phyloP scores from a whole-genome alignment of 768 basidiomycete species.

The Steccherinum ochraceum region DNA sequence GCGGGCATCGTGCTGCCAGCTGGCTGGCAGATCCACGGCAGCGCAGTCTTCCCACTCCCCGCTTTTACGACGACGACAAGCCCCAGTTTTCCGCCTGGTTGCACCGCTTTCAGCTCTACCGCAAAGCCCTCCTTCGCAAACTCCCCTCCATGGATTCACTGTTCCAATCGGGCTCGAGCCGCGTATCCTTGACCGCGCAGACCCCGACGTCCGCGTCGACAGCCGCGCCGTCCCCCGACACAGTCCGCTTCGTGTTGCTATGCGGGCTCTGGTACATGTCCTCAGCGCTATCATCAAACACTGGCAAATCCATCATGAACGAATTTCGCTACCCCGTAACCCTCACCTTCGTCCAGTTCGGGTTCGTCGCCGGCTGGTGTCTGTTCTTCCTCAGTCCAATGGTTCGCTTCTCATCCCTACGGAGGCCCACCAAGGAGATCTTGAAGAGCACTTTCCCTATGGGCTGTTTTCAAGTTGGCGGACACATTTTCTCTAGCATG shows the following conservation, averaged over 20 bases:
- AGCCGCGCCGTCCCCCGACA: constrained; percentile 22
- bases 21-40: constrained; percentile 8
- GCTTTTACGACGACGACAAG: constrained; percentile 6
- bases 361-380: constrained; percentile 86
- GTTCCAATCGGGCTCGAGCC: neutral
- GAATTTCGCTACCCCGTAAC: constrained; percentile 94
- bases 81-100: constrained; percentile 4
- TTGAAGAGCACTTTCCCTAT: constrained; percentile 82
- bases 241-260: constrained; percentile 62
- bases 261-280: constrained; percentile 91
- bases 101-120: constrained; percentile 6
- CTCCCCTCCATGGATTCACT: constrained; percentile 2
- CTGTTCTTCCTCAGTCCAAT: constrained; percentile 75
- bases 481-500: constrained; percentile 96
- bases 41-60: constrained; percentile 5
- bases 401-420: constrained; percentile 60
- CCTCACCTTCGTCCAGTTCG: constrained; percentile 96
- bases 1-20: constrained; percentile 1
- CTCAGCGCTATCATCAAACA: constrained; percentile 92
- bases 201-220: constrained; percentile 4
- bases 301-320: constrained; percentile 90
- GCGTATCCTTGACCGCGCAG: neutral
- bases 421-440: constrained; percentile 67
- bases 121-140: constrained; percentile 2
- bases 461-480: constrained; percentile 96